phyloP scores from a whole-genome alignment of 2,329 filamentous ascomycete genomes.

The Trichoderma afroharzianum region DNA sequence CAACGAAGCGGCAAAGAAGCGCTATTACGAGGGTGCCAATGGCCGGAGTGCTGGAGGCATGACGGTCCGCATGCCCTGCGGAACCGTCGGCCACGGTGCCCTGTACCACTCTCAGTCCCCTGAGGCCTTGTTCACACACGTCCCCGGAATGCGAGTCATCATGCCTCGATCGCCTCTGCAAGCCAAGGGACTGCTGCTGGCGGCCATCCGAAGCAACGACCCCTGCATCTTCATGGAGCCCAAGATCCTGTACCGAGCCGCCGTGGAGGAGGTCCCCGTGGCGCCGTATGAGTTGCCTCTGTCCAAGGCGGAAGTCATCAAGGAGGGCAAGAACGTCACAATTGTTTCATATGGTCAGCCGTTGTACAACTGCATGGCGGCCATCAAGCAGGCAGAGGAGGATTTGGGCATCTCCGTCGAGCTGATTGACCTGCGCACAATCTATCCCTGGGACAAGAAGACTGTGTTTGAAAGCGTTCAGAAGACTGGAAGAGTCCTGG shows the following conservation, averaged over 20 bases:
- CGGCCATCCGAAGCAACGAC: slow-evolving; percentile 75
- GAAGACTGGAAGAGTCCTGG: slow-evolving; percentile 81
- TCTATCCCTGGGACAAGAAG: slow-evolving; percentile 88
- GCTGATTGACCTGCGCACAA: slow-evolving; percentile 80
- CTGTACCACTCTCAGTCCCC: slow-evolving; percentile 88
- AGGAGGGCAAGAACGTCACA: slow-evolving; percentile 75
- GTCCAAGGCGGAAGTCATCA: slow-evolving; percentile 80
- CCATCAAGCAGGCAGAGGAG: slow-evolving; percentile 70
- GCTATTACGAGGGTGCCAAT: slow-evolving; percentile 66
- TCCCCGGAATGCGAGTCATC: slow-evolving; percentile 80
- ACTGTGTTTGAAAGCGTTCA: slow-evolving; percentile 77
- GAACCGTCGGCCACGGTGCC: slow-evolving; percentile 83
- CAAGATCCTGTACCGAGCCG: slow-evolving; percentile 86
- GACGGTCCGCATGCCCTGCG: slow-evolving; percentile 86
- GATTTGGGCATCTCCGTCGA: slow-evolving; percentile 75
- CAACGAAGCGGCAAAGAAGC: slow-evolving; percentile 86
- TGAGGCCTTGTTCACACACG: slow-evolving; percentile 82
- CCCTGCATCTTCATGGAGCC: slow-evolving; percentile 93
- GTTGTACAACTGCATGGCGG: slow-evolving; percentile 75
- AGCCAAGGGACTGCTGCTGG: slow-evolving; percentile 80
- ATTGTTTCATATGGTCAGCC: slow-evolving; percentile 88
- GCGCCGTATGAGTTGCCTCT: slow-evolving; percentile 79
- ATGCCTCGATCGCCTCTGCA: slow-evolving; percentile 82
- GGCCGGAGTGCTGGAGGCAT: slow-evolving; percentile 68
- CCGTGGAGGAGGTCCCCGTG: slow-evolving; percentile 84